A percentile compares a stretch with the other conserved stretches of the same genome.
These are phyloP conservation scores for Candida oleophila DNA, from an alignment of 805 yeast genomes.

Conservation along the genomic window DNA sequence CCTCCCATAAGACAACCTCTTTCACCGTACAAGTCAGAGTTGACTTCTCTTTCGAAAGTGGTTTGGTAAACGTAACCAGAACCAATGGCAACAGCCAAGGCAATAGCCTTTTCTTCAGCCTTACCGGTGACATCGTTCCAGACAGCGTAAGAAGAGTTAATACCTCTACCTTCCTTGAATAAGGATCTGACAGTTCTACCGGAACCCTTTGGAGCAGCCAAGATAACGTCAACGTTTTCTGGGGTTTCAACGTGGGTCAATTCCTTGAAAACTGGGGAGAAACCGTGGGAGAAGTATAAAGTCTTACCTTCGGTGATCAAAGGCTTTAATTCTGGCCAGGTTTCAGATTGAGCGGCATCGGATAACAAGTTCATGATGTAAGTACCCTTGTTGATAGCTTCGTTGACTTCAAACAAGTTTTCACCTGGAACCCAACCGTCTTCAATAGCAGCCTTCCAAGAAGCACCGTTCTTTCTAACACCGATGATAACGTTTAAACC, in stretches of 20 bases:
- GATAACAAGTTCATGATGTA: slow-evolving; percentile 96
- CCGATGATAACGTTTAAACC: slow-evolving; percentile 97
- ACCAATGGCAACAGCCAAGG: slow-evolving; percentile 98
- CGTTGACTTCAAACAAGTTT: slow-evolving; percentile 91
- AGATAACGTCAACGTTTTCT: slow-evolving; percentile 89
- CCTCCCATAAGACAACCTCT: slow-evolving; percentile 99
- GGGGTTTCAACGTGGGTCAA: slow-evolving; percentile 97
- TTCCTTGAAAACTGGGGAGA: slow-evolving; percentile 98
- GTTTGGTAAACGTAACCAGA: slow-evolving; percentile 99
- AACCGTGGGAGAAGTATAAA: slow-evolving; percentile 98
- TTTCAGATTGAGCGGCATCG: slow-evolving; percentile 99
- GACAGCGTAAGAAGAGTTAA: slow-evolving; percentile 98
- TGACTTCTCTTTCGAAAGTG: slow-evolving; percentile 98
- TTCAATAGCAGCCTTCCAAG: slow-evolving; percentile 99
- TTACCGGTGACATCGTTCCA: slow-evolving; percentile 99
- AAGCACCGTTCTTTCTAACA: slow-evolving; percentile 98
- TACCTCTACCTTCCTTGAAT: slow-evolving; percentile 99
- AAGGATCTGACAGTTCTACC: slow-evolving; percentile 99
- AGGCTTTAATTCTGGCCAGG: slow-evolving; percentile 88
- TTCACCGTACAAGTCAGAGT: slow-evolving; percentile 99
- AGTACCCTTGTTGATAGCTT: slow-evolving; percentile 91
- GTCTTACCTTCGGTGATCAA: slow-evolving; percentile 96
- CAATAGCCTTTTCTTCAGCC: slow-evolving; percentile 99
- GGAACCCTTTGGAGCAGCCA: slow-evolving; percentile 99
- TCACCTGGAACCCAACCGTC: slow-evolving; percentile 99